A percentile compares a stretch with the other conserved stretches of the same genome.
phyloP scores from a whole-genome alignment of 805 yeast species.

The Starmerella gropengiesseri region DNA sequence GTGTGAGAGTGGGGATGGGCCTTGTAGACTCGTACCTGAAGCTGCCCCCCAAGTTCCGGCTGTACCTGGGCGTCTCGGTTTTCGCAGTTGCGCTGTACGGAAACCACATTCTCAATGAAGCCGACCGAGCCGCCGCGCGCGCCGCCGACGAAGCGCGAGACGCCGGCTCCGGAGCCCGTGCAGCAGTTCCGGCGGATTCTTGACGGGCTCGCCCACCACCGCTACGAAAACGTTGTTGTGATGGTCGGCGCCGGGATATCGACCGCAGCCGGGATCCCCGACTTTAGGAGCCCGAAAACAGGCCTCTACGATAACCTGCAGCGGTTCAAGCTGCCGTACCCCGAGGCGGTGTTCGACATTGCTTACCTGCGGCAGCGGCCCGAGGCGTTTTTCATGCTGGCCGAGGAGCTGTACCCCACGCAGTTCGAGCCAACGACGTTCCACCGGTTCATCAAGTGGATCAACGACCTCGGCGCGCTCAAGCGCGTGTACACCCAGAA shows the following conservation, averaged over 20 bases:
- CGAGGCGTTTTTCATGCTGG: conserved; percentile 71
- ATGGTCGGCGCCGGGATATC: conserved; percentile 86
- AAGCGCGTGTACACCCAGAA: conserved; percentile 80
- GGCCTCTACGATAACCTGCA: conserved; percentile 62
- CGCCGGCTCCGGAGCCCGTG: conserved; percentile 1
- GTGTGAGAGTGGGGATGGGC: conserved; percentile 9
- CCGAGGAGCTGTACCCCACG: conserved; percentile 81
- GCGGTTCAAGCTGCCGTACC: conserved; percentile 67
- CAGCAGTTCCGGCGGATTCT: conserved; percentile 6
- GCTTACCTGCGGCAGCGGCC: conserved; percentile 69
- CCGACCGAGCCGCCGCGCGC: conserved; percentile 19
- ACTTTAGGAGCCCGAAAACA: conserved; percentile 82
- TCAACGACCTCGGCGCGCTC: conserved; percentile 53
- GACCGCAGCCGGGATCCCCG: conserved; percentile 91
- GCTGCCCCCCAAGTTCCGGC: conserved; percentile 20
- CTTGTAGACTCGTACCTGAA: conserved; percentile 16
- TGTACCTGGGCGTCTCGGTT: conserved; percentile 20
- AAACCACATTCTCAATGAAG: conserved; percentile 20
- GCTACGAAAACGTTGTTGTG: conserved; percentile 27
- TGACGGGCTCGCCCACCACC: conserved; percentile 14
- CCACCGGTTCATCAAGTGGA: conserved; percentile 58
- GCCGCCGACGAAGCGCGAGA: conserved; percentile 4
- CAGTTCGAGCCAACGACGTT: conserved; percentile 72
- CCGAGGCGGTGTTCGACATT: conserved; percentile 92
- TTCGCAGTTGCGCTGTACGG: conserved; percentile 22